phyloP scores from a whole-genome alignment of 805 yeast species.

The Kuraishia ogatae region DNA sequence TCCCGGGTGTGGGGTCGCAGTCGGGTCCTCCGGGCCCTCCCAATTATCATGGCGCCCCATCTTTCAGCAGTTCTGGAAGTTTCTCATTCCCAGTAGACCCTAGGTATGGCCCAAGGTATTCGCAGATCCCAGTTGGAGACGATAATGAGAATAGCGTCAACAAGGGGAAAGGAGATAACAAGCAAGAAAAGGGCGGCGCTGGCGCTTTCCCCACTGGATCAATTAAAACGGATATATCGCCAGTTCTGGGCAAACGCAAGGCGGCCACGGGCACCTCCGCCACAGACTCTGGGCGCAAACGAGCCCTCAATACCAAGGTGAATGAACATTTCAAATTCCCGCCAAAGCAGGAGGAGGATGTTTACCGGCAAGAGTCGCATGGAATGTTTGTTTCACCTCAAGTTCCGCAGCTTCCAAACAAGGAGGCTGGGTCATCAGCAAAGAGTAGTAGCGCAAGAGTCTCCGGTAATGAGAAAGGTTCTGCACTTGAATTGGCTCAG shows the following conservation, averaged over 20 bases:
- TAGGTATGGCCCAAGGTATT: background rate
- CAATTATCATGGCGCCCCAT: background rate
- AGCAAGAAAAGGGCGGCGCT: background rate
- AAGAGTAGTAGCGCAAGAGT: background rate
- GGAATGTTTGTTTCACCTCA: background rate
- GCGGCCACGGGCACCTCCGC: background rate
- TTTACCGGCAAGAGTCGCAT: background rate
- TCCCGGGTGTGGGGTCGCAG: background rate
- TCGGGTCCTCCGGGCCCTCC: background rate
- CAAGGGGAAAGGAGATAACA: background rate
- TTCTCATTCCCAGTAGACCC: background rate
- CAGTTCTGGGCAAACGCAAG: background rate
- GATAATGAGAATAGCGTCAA: slow-evolving; percentile 5
- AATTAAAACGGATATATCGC: background rate
- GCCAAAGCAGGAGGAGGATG: background rate
- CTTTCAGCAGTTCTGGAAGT: background rate
- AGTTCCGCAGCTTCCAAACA: background rate
- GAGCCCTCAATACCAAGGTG: background rate
- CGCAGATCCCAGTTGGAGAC: background rate
- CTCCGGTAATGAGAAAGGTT: background rate
- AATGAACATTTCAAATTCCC: background rate
- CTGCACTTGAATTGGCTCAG: background rate
- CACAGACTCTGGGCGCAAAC: background rate
- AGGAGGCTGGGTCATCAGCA: background rate
- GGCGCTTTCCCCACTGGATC: background rate